Base-by-base conservation (phyloP, 148 eudicot genomes). In the Silene conica region DNA sequence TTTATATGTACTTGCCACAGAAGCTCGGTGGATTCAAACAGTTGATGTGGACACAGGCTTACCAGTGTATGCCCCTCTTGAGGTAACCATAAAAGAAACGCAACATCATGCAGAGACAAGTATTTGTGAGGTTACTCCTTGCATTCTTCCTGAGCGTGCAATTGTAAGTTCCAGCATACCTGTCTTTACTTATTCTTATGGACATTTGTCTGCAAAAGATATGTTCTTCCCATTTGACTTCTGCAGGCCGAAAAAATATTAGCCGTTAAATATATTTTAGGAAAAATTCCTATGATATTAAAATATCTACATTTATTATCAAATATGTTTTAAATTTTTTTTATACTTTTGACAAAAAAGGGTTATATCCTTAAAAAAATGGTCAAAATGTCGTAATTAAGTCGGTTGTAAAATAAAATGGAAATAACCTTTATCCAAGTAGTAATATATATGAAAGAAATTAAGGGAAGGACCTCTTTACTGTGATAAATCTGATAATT, bases 1-100 rank as follows among this genome's bases (percentile, higher is more conserved):
- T 87, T 84, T 95, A 79, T 95, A 95, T 78, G 99, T 95, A 71
- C 96, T 95, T 85, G 99, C 97, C 57, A 90, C 97, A 16, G 99
- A 92, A 87, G 89, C 92, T 76, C 96, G 99, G 38, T 92, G 97
- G 93, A 73, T 95, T 70, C 98, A 90, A 63, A 92, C 98, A 67
- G 88, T 95, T 81, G 98, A 95, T 81, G 98, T 95, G 60, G 98
- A 95, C 80, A 92, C 96, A 9, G 90, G 96, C 70, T 80, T 95
- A 31, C 96, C 98, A 46, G 98, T 92, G 64, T 95, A 95, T 83
- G 97, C 89, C 56, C 98, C 98, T 79, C 88, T 95, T 75, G 97
- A 95, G 83, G 83, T 95, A 74, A 92, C 98, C 20, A 80, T 85
- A 31, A 83, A 84, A 73, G 98, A 92, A 84, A 88, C 97, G 75